These are phyloP conservation scores for Geopyxis carbonaria DNA, from an alignment of 495 filamentous ascomycete species.

Conservation along the genomic window DNA sequence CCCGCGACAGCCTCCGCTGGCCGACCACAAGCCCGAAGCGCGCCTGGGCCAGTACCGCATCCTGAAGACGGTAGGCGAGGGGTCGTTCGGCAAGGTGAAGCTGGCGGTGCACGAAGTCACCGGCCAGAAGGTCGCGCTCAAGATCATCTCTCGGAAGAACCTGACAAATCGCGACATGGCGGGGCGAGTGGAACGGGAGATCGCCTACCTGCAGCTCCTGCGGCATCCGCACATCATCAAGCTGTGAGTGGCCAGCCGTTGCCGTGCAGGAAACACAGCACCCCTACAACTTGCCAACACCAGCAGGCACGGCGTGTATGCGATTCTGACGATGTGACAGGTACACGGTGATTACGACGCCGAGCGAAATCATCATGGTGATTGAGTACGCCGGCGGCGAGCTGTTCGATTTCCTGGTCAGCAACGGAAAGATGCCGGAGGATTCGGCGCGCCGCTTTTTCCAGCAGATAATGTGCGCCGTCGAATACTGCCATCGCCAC, in stretches of 20 bases:
- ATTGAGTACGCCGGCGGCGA: constrained; percentile 93
- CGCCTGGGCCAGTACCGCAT: constrained; percentile 82
- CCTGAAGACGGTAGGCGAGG: constrained; percentile 80
- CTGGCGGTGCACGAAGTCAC: constrained; percentile 79
- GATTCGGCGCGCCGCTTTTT: constrained; percentile 88
- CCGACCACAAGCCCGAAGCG: constrained; percentile 37
- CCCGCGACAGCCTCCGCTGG: constrained; percentile 7
- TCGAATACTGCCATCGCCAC: constrained; percentile 96
- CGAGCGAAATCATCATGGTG: constrained; percentile 93
- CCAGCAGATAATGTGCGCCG: constrained; percentile 97
- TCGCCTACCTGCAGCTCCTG: constrained; percentile 88
- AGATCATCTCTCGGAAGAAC: constrained; percentile 92
- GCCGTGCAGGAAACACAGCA: neutral
- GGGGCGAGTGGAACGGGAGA: constrained; percentile 89
- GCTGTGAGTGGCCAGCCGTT: constrained; percentile 41
- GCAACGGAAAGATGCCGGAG: constrained; percentile 75
- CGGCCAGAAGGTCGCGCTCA: constrained; percentile 84
- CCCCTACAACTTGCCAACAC: constrained; percentile 5
- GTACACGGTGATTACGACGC: constrained; percentile 90
- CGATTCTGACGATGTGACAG: constrained; percentile 30
- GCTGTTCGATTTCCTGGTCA: constrained; percentile 92
- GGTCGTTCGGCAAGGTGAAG: constrained; percentile 97
- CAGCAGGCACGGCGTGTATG: constrained; percentile 7
- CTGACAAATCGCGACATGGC: constrained; percentile 93
- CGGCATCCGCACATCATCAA: constrained; percentile 98